Conservation (phyloP, 2,329 filamentous ascomycete species). For the Cladosporium sphaerospermum region DNA sequence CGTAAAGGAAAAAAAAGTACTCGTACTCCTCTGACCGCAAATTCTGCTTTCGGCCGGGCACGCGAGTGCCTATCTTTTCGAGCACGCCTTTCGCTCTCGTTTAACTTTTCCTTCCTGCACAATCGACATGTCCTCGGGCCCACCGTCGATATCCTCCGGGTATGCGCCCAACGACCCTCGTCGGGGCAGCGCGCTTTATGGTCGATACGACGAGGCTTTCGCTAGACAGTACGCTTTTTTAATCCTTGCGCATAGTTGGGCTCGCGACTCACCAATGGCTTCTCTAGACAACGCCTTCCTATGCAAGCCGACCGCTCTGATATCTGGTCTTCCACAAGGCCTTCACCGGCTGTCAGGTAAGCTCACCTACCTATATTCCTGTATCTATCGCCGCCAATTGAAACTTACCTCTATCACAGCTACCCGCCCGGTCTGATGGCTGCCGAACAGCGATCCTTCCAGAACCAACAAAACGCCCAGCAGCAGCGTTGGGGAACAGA, state of each 20-base stretch:
- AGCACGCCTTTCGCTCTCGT: slow-evolving; percentile 4
- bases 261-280: slow-evolving; percentile 7
- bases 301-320: slow-evolving; percentile 21
- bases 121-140: slow-evolving; percentile 15
- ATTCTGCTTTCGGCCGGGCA: slow-evolving; percentile 9
- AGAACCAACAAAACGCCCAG: slow-evolving; percentile 16
- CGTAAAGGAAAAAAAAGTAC: background rate
- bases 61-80: slow-evolving; percentile 5
- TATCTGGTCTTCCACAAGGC: slow-evolving; percentile 23
- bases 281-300: slow-evolving; percentile 21
- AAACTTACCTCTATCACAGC: slow-evolving; percentile 22
- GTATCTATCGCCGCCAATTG: slow-evolving; percentile 14
- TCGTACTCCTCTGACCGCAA: background rate
- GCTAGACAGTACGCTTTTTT: slow-evolving; percentile 18
- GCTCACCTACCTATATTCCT: slow-evolving; percentile 13
- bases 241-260: background rate
- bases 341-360: slow-evolving; percentile 24
- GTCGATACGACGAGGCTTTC: slow-evolving; percentile 17
- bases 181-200: slow-evolving; percentile 13
- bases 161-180: slow-evolving; percentile 24
- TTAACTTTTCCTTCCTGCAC: slow-evolving; percentile 9
- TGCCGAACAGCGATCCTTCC: slow-evolving; percentile 18
- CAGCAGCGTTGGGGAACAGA: slow-evolving; percentile 24
- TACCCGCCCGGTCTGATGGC: slow-evolving; percentile 22
- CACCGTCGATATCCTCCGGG: slow-evolving; percentile 14